phyloP scores from a whole-genome alignment of 495 filamentous ascomycete species.

The Umbilicaria muhlenbergii region DNA sequence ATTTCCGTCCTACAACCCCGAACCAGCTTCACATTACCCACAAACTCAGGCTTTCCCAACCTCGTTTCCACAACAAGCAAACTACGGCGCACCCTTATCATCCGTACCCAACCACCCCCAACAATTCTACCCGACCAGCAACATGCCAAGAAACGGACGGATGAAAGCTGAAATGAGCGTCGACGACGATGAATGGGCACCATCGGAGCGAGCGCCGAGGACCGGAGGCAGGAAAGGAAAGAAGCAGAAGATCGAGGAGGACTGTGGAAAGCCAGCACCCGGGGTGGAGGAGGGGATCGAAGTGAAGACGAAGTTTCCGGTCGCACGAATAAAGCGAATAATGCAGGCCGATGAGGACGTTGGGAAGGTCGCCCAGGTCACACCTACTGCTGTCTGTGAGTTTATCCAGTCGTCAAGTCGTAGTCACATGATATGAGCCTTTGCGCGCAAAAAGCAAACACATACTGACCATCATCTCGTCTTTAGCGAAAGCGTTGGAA shows the following conservation, averaged over 20 bases:
- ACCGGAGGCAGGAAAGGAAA: slow-evolving; percentile 18
- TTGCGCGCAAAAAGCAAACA: background rate
- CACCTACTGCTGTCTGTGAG: slow-evolving; percentile 80
- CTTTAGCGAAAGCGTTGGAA: slow-evolving; percentile 69
- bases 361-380: slow-evolving; percentile 94
- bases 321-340: slow-evolving; percentile 95
- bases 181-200: slow-evolving; percentile 23
- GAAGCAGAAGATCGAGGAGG: slow-evolving; percentile 13
- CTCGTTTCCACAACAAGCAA: slow-evolving; percentile 1
- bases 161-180: slow-evolving; percentile 19
- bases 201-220: slow-evolving; percentile 10
- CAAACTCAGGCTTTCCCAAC: slow-evolving; percentile 2
- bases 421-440: background rate
- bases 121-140: slow-evolving; percentile 4
- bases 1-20: slow-evolving; percentile 26
- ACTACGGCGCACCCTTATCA: slow-evolving; percentile 2
- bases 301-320: slow-evolving; percentile 92
- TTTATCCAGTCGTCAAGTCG: slow-evolving; percentile 9
- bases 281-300: slow-evolving; percentile 36
- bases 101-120: slow-evolving; percentile 1
- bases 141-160: slow-evolving; percentile 17
- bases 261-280: slow-evolving; percentile 11
- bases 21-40: slow-evolving; percentile 9
- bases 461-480: slow-evolving; percentile 10
- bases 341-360: slow-evolving; percentile 99